phyloP scores from a whole-genome alignment of 2,329 filamentous ascomycete species.

The Cladophialophora psammophila region DNA sequence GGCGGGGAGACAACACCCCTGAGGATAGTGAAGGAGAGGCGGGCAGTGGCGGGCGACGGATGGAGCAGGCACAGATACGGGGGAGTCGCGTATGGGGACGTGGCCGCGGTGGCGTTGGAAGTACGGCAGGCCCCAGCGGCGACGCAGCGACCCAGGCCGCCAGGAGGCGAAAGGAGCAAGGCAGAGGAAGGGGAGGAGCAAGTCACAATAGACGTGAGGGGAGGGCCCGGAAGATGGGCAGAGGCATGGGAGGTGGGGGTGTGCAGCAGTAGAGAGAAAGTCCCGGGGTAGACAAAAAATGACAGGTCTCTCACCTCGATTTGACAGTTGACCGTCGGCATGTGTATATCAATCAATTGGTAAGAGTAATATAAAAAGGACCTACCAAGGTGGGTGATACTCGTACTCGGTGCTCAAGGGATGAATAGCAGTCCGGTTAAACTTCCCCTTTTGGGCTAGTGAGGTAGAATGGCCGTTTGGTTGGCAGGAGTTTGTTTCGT shows the following conservation, averaged over 20 bases:
- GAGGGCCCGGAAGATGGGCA: conserved; percentile 40
- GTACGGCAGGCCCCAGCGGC: conserved; percentile 35
- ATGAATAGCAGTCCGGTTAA: conserved; percentile 17
- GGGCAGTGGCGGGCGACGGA: conserved; percentile 24
- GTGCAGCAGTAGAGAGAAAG: neutral
- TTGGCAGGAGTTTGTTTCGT: conserved; percentile 1
- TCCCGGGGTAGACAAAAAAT: too few relatives aligned
- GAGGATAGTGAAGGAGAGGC: conserved; percentile 36
- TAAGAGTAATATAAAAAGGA: too few relatives aligned
- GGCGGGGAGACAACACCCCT: conserved; percentile 33
- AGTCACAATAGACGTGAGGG: conserved; percentile 40
- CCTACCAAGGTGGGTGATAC: too few relatives aligned
- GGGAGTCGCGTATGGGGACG: conserved; percentile 30
- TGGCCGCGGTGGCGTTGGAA: conserved; percentile 27
- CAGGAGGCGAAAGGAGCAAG: conserved; percentile 39
- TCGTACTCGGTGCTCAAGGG: too few relatives aligned
- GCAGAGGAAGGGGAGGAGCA: conserved; percentile 38
- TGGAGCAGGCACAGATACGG: conserved; percentile 26
- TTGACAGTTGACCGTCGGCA: too few relatives aligned
- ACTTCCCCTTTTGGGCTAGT: conserved; percentile 16
- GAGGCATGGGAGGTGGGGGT: conserved; percentile 36
- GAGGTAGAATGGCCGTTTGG: neutral
- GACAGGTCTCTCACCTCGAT: too few relatives aligned
- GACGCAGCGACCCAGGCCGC: conserved; percentile 39
- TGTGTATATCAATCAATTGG: too few relatives aligned